Evolutionary conservation across 2,329 filamentous ascomycete genomes (phyloP), one percentile per base, ranked within the genome.

Genomic region (Periconia sp.): DNA sequence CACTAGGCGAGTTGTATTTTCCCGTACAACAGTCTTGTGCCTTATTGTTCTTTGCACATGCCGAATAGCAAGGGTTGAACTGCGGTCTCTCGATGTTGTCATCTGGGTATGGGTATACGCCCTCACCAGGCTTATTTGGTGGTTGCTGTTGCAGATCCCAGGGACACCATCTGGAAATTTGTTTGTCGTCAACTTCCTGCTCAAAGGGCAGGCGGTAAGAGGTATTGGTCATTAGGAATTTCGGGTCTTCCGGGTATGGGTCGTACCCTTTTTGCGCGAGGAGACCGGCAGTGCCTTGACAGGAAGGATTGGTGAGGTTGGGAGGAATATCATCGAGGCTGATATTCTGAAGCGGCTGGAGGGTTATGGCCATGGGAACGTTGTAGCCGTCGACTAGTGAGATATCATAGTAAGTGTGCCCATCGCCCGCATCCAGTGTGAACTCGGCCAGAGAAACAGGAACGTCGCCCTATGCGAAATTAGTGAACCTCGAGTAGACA

Each of bases 381-480:
- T 93, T 93, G 80, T 93, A 93, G 46, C 90, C 90, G 68, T 94
- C 90, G 19, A 94, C 90, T 2, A 93, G 80, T 41, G 89, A 92
- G 58, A 94, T 90, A 71, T 94, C 90, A 75, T 92, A 93, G 71
- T 91, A 94, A 10, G 86, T 88, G 67, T 92, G 87, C 19, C 79
- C 77, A 42, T 81, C 75, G 30, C 87, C 86, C 27, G 87, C 88
- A 47, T 85, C 82, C 15, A 93, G 81, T 50, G 88, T 91, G 74
- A 94, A 92, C 68, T 95, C 91, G 40, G 88, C 90, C 13, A 95
- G 81, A 1, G 89, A 92, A 14, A 86, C 86, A 11, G 91, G 91
- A 30, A 86, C 83, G 52, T 85, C 81, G 17, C 90, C 90, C 87
- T 90, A n/a, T 31, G 44, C 43, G 7, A 19, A 23, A 50, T 63